Conservation (phyloP, 108 stramenopile species). For the Fistulifera pelliculosa region DNA sequence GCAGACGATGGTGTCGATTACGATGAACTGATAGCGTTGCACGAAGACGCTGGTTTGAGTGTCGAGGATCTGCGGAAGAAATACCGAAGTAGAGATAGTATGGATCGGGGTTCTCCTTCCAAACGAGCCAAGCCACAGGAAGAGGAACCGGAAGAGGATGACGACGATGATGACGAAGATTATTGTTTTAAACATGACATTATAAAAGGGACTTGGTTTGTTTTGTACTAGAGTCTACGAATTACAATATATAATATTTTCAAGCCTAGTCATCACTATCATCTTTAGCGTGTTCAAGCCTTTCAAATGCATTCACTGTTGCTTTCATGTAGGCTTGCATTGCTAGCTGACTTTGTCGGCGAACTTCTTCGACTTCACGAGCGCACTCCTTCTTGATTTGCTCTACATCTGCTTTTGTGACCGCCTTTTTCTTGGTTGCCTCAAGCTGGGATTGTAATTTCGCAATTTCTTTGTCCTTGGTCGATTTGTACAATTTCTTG, state of each 20-base stretch:
- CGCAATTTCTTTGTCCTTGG: too few relatives aligned
- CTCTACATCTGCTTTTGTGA: too few relatives aligned
- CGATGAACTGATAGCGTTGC: slow-evolving; percentile 24
- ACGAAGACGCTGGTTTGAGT: slow-evolving; percentile 22
- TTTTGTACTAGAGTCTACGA: too few relatives aligned
- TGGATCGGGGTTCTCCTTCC: neutral
- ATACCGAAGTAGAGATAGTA: slow-evolving; percentile 1
- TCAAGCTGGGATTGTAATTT: too few relatives aligned
- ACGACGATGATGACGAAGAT: slow-evolving; percentile 8
- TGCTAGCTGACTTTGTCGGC: neutral
- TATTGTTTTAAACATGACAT: neutral
- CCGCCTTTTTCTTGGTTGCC: too few relatives aligned
- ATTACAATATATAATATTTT: neutral
- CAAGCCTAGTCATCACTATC: neutral
- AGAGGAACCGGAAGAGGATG: slow-evolving; percentile 3
- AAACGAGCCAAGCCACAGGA: neutral
- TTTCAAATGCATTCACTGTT: slow-evolving; percentile 1
- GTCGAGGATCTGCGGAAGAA: slow-evolving; percentile 13
- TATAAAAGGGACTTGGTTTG: neutral
- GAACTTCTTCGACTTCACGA: neutral
- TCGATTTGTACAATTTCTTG: too few relatives aligned
- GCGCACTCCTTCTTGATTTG: too few relatives aligned
- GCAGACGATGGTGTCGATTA: slow-evolving; percentile 25
- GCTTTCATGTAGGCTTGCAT: slow-evolving; percentile 10
- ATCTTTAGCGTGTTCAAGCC: neutral